These are phyloP conservation scores for Sphaerulina musiva DNA, from an alignment of 2,329 filamentous ascomycete genomes.

Conservation along the genomic window DNA sequence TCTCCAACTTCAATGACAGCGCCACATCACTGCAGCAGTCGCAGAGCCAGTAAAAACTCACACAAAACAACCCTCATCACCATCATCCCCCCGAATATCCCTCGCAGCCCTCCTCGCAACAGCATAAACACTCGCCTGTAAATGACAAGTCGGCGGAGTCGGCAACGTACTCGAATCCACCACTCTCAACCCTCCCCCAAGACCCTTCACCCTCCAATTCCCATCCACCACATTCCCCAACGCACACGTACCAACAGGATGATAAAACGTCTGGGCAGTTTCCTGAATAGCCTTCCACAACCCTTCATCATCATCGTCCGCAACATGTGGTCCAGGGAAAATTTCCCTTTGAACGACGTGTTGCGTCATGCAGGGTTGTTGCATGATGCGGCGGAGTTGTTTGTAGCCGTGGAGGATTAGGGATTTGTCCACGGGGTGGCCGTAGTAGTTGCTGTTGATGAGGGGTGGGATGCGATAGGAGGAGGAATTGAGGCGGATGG, in stretches of 20 bases:
- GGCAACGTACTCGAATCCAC: constrained; percentile 17
- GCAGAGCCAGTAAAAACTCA: no score
- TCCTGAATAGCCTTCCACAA: constrained; percentile 13
- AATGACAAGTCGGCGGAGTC: constrained; percentile 9
- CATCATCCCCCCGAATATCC: constrained; percentile 37
- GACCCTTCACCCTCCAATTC: constrained; percentile 12
- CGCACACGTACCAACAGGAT: constrained; percentile 10
- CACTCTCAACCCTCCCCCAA: constrained; percentile 16
- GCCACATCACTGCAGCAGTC: no score
- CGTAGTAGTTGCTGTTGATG: constrained; percentile 56
- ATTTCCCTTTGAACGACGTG: constrained; percentile 6
- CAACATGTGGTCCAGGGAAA: constrained; percentile 11
- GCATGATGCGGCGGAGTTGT: constrained; percentile 1
- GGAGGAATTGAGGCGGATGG: constrained; percentile 34
- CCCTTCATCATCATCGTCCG: constrained; percentile 10
- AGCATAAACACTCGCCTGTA: constrained; percentile 13
- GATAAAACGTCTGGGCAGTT: constrained; percentile 7
- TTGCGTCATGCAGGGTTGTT: background rate
- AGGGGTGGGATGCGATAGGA: constrained; percentile 58
- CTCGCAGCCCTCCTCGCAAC: constrained; percentile 53
- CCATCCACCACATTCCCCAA: constrained; percentile 12
- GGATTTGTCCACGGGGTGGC: constrained; percentile 8
- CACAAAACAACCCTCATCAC: background rate
- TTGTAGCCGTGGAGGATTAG: constrained; percentile 10
- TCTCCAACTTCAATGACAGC: no score